Evolutionary conservation across 768 basidiomycete species (phyloP), one percentile per base, ranked within the genome.

Genomic region (Phlebiopsis gigantea): DNA sequence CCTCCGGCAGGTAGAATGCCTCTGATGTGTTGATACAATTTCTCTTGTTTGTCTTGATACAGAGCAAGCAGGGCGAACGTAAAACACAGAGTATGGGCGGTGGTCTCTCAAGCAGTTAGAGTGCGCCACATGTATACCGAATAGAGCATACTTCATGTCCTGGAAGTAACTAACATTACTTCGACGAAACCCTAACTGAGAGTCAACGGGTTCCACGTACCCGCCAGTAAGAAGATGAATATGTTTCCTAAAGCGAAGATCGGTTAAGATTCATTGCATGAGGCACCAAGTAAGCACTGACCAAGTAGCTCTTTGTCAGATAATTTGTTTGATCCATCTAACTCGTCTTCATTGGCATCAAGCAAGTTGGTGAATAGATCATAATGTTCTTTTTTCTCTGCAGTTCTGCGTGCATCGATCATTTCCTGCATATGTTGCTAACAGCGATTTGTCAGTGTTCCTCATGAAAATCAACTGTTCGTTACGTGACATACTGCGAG

Each of bases 291-390:
- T 25, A 24, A n/a, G n/a, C 8, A 48, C 67, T 12, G 47, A 72
- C 72, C 69, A 2, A 68, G 71, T 8, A 82, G 65, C 58, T 81
- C 79, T 24, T 63, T 67, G 34, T 80, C 77, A 5, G 68, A 71
- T 46, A 80, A 62, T 55, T 68, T 71, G 6, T 62, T 47, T 10
- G 51, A 59, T 4, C 56, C 67, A 24, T 70, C 60, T 0, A 47
- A 30, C 49, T 72, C 73, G 22, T 70, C 69, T 51, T 75, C 73
- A 62, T 77, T 82, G 5, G 79, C 78, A 53, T 72, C 72, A 22
- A 83, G 65, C 25, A 83, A 68, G 58, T 71, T 77, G 57, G 68
- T 78, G 59, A 84, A 77, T n/a, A 83, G 65, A 65, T 84, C 82
- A 52, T 77, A 63, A 31, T 71, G 70, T 53, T 73, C 72, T 47